A percentile compares a stretch with the other conserved stretches of the same genome.
These are phyloP conservation scores for Neopestalotiopsis clavispora DNA, from an alignment of 2,329 filamentous ascomycete genomes.

Conservation along the genomic window DNA sequence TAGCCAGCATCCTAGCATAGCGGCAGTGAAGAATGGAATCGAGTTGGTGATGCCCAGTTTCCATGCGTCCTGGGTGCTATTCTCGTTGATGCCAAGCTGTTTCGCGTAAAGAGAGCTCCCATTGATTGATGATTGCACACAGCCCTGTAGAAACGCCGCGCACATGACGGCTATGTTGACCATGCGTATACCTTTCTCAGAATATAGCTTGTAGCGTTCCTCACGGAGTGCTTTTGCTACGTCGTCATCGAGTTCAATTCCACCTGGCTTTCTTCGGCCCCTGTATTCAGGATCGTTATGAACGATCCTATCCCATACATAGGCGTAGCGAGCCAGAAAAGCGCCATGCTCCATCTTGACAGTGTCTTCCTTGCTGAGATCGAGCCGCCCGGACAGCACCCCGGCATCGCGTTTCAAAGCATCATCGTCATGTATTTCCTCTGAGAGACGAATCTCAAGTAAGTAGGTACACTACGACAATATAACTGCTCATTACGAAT, in stretches of 20 bases:
- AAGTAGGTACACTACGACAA: too few relatives aligned
- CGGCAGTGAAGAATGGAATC: conserved; percentile 44
- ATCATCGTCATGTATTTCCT: neutral
- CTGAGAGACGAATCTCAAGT: neutral
- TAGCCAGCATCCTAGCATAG: conserved; percentile 43
- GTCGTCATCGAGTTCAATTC: conserved; percentile 19
- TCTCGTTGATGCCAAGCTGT: conserved; percentile 16
- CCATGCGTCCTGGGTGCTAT: conserved; percentile 29
- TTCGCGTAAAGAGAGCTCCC: neutral
- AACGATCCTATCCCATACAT: neutral
- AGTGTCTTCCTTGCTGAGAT: neutral
- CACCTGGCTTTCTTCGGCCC: neutral
- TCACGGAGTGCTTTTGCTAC: conserved; percentile 42
- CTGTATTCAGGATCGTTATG: neutral
- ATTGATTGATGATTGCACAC: conserved; percentile 31
- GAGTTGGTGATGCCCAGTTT: conserved; percentile 45
- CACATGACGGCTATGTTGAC: conserved; percentile 48
- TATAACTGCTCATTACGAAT: too few relatives aligned
- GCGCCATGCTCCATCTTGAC: neutral
- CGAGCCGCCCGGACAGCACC: neutral
- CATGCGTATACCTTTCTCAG: conserved; percentile 42
- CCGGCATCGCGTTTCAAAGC: neutral
- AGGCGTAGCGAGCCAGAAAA: neutral
- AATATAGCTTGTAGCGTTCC: conserved; percentile 45
- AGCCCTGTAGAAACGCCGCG: conserved; percentile 48